These are phyloP conservation scores for Penicillium paxilli DNA, from an alignment of 495 filamentous ascomycete species.

Conservation along the genomic window DNA sequence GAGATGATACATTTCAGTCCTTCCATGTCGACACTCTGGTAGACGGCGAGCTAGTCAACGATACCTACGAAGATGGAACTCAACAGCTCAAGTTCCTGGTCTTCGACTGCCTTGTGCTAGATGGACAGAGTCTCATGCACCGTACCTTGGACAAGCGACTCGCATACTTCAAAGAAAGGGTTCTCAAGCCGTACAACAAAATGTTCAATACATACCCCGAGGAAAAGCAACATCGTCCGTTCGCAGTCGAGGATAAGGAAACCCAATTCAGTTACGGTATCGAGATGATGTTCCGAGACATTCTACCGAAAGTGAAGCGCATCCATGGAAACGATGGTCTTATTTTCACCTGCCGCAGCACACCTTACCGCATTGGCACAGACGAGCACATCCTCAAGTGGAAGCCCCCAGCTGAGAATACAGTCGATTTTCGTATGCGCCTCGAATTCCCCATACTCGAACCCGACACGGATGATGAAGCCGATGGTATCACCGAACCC, in stretches of 20 bases:
- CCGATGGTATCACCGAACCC: conserved; percentile 55
- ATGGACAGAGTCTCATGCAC: conserved; percentile 72
- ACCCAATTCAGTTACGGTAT: conserved; percentile 87
- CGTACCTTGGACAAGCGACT: conserved; percentile 84
- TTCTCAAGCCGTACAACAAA: conserved; percentile 76
- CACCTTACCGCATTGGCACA: conserved; percentile 84
- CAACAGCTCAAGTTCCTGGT: conserved; percentile 78
- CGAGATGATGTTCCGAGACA: conserved; percentile 83
- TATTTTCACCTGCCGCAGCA: conserved; percentile 90
- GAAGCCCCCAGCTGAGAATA: conserved; percentile 92
- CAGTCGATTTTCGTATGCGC: conserved; percentile 81
- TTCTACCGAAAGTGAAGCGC: conserved; percentile 72
- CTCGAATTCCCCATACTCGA: conserved; percentile 74
- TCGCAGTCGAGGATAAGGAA: conserved; percentile 79
- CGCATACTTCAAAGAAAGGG: conserved; percentile 75
- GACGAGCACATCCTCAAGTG: conserved; percentile 94
- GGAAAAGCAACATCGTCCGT: conserved; percentile 69
- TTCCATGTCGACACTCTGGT: conserved; percentile 83
- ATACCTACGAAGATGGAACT: conserved; percentile 61
- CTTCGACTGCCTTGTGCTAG: conserved; percentile 87
- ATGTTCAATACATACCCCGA: conserved; percentile 68
- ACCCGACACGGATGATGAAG: conserved; percentile 65
- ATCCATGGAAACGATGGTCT: conserved; percentile 91
- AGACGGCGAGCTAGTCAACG: conserved; percentile 90
- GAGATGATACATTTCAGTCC: conserved; percentile 51